phyloP scores from a whole-genome alignment of 2,329 filamentous ascomycete species.

The Penicillium sp. region DNA sequence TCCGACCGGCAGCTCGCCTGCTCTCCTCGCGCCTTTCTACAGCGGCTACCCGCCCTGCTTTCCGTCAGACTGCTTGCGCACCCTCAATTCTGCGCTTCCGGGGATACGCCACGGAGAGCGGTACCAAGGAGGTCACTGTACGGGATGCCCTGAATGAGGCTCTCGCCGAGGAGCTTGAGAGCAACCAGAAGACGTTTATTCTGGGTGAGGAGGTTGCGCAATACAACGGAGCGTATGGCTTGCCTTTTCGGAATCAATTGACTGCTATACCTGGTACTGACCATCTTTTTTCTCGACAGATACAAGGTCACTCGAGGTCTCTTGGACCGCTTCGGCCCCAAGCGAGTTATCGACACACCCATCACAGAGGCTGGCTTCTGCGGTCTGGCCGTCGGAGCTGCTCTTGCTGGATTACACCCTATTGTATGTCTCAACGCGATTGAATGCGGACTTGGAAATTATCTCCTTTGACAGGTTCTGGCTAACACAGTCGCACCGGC shows the following conservation, averaged over 20 bases:
- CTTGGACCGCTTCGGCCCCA: constrained; percentile 94
- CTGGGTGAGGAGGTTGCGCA: constrained; percentile 98
- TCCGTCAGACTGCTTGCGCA: constrained; percentile 56
- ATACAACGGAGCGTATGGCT: constrained; percentile 88
- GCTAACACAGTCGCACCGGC: neutral
- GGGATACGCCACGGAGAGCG: constrained; percentile 63
- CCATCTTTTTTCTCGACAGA: constrained; percentile 42
- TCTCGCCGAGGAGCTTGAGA: constrained; percentile 94
- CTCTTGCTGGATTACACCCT: constrained; percentile 90
- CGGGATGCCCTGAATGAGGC: constrained; percentile 98
- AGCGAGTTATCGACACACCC: constrained; percentile 96
- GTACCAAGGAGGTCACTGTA: constrained; percentile 91
- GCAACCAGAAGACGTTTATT: constrained; percentile 92
- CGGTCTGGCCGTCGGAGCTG: constrained; percentile 92
- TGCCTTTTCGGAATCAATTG: constrained; percentile 8
- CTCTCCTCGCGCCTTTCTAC: constrained; percentile 59
- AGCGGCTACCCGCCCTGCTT: constrained; percentile 58
- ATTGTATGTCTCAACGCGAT: constrained; percentile 68
- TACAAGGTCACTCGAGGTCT: constrained; percentile 99
- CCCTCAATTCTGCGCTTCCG: constrained; percentile 55
- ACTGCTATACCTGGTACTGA: constrained; percentile 40
- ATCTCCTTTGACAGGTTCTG: neutral
- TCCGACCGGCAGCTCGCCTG: constrained; percentile 68
- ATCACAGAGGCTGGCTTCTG: constrained; percentile 97
- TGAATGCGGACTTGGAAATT: neutral